Conservation (phyloP, 75 land plant genomes). For the Pinus albicaulis region DNA sequence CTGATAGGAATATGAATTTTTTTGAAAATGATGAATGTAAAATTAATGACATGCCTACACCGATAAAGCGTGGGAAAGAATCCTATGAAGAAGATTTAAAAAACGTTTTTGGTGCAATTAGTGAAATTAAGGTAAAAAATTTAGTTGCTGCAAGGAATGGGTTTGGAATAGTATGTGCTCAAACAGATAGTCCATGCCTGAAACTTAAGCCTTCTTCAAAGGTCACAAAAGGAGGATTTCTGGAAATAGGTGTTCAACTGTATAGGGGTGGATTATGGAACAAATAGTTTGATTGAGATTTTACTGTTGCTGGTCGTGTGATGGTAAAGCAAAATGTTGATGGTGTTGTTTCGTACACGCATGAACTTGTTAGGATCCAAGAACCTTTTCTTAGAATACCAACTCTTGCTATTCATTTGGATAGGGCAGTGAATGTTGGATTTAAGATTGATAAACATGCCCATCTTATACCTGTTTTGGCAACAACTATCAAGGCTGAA, state of each 20-base stretch:
- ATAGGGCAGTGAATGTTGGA: constrained; percentile 80
- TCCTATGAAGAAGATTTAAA: too few species aligned
- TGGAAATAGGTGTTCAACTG: constrained; percentile 88
- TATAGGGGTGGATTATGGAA: constrained; percentile 99
- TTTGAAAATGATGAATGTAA: too few species aligned
- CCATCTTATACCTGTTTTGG: constrained; percentile 86
- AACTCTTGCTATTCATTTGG: constrained; percentile 91
- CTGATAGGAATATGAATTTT: too few species aligned
- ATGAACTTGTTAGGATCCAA: constrained; percentile 75
- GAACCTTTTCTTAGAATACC: constrained; percentile 92
- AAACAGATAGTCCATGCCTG: too few species aligned
- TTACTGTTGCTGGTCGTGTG: constrained; percentile 84
- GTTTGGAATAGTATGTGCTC: too few species aligned
- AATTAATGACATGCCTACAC: too few species aligned
- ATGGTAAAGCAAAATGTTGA: constrained; percentile 55
- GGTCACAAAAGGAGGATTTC: constrained; percentile 84
- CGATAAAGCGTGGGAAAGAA: too few species aligned
- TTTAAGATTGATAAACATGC: constrained; percentile 85
- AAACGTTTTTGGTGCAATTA: too few species aligned
- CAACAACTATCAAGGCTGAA: constrained; percentile 88
- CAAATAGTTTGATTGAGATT: constrained; percentile 98
- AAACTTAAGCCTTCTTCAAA: constrained; percentile 6
- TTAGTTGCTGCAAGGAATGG: too few species aligned
- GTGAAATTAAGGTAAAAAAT: too few species aligned
- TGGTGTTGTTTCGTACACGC: constrained; percentile 48